Evolutionary conservation across 495 filamentous ascomycete genomes (phyloP), one percentile per base, ranked within the genome.

Genomic region (Penicillium canariense): DNA sequence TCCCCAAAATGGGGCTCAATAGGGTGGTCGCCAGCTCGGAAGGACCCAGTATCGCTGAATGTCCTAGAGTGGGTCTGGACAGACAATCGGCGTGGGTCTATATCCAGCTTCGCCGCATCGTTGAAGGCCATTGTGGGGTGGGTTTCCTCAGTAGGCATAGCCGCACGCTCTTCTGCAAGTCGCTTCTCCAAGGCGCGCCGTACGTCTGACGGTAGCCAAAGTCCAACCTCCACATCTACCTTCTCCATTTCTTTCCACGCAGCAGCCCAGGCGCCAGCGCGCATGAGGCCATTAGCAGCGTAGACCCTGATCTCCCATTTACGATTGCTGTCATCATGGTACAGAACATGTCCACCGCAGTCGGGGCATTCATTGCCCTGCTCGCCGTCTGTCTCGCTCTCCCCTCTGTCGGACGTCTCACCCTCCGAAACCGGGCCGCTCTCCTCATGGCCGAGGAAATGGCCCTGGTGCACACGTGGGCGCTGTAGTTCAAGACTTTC

Each of bases 201-300:
- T 20, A 84, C 50, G 34, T 81, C 78, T 5, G 79, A 77, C 1
- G 83, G 81, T 25, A 87, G 70, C 76, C 82, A 86, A 4, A 90
- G 85, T 51, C 87, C 84, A 56, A 98, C 83, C 65, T 98, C 94
- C 0, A 95, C 88, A 70, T 98, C 94, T 7, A 97, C 89, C 27
- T 92, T 81, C 70, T 98, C 94, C 94, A 98, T 98, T 66, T 97
- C 92, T 50, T 81, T 86, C 94, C 94, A 98, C 28, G 88, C 91
- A 14, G 91, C 90, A 25, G 84, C 84, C 94, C 94, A 98, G 0
- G 94, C 92, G 3, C 90, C 91, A 11, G 90, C 84, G 36, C 84
- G 81, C 89, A 98, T 93, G 48, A 97, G 73, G 0, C 94, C 94
- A 68, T 97, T 98, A 3, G 89, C 88, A 2, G 94, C 94, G 55